Evolutionary conservation across 306 rosid species (phyloP), one percentile per base, ranked within the genome.

Genomic region (Trifolium dubium): DNA sequence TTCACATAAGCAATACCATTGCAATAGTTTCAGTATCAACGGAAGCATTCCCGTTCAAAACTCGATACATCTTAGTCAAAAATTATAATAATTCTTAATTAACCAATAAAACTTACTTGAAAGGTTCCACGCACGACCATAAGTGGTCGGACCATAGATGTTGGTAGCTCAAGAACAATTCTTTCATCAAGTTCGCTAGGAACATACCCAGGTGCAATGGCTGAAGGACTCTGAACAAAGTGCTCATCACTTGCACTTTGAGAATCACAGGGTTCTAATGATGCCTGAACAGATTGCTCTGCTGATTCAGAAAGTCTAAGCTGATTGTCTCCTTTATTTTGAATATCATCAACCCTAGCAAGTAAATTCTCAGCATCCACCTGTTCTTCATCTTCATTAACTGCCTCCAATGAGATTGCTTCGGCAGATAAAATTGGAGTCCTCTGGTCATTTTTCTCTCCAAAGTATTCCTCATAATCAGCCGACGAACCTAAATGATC

Each of bases 401-500:
- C 90, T 23, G 86, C 80, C 69, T 86, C 96, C 75, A 88, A 18
- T 47, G 98, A 86, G 64, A 92, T 81, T 73, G 88, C 96, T 85
- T 92, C 92, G 17, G 95, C 89, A 9, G 90, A 89, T 75, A 88
- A 81, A 79, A 90, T 61, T 73, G 94, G 90, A 82, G 96, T 84
- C 49, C 60, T 81, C 78, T 79, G 78, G 78, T 85, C 84, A 56
- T 78, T 81, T 72, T 82, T 86, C 64, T 55, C 80, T 69, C 72
- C 76, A 29, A 4, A 8, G 67, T 77, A 80, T 71, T 88, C 96
- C 46, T 90, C 92, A 29, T 83, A 89, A 79, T 92, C 73, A 76
- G 95, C 95, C 65, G 96, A 90, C 76, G 91, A 88, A 58, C 98
- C 95, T 80, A 90, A 79, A 85, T 94, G 99, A 82, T 94, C 95